Evolutionary conservation across 768 basidiomycete species (phyloP).

Genomic region (Leucosporidium scottii): DNA sequence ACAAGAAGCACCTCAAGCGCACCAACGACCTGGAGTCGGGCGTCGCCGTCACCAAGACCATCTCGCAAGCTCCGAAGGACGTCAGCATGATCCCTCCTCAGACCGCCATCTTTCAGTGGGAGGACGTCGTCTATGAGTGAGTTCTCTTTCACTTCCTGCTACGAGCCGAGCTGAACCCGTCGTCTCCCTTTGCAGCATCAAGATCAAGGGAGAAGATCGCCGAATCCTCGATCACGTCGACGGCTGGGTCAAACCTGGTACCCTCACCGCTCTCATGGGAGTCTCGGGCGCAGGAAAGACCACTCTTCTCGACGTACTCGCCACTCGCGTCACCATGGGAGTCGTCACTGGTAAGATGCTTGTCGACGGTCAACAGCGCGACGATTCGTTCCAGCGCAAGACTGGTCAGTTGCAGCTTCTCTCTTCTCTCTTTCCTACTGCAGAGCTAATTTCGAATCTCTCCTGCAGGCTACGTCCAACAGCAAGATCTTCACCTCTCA

Average conservation of each 20-base stretch:
- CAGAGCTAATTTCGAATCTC: conserved; percentile 37
- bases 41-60: background rate
- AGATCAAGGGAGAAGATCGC: conserved; percentile 16
- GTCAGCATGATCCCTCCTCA: background rate
- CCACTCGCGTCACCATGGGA: conserved; percentile 43
- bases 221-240: conserved; percentile 35
- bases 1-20: conserved; percentile 18
- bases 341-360: conserved; percentile 46
- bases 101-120: conserved; percentile 1
- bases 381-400: conserved; percentile 44
- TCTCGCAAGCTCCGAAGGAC: background rate
- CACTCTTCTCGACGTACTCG: conserved; percentile 37
- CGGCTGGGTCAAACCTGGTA: conserved; percentile 46
- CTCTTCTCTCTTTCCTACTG: no score
- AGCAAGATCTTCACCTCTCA: conserved; percentile 31
- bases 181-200: background rate
- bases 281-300: conserved; percentile 47
- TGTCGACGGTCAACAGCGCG: conserved; percentile 43
- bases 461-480: conserved; percentile 44
- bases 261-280: conserved; percentile 43
- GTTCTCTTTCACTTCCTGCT: background rate
- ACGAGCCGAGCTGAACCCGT: background rate
- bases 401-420: conserved; percentile 16
- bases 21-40: background rate
- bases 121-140: background rate